Percentiles rank a stretch among this genome's conserved stretches.
These are phyloP conservation scores for Eragrostis tef DNA, from an alignment of 202 grass and related monocot species.

Conservation along the genomic window DNA sequence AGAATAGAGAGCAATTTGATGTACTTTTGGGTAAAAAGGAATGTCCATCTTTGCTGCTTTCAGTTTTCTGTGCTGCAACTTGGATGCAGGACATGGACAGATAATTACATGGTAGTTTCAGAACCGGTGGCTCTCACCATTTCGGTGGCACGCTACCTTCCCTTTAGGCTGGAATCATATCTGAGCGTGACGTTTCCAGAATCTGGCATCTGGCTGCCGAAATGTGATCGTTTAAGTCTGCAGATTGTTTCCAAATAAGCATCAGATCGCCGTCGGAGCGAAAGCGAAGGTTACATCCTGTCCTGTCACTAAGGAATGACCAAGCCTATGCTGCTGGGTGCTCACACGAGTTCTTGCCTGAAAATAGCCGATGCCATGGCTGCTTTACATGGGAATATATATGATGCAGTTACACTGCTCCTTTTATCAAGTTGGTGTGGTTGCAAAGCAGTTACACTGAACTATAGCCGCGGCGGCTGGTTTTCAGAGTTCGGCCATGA, in stretches of 20 bases:
- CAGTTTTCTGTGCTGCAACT: slow-evolving; percentile 44
- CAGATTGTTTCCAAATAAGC: slow-evolving; percentile 13
- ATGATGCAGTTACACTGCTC: not conserved
- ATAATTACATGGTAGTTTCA: not conserved
- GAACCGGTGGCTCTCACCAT: not conserved
- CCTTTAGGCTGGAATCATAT: slow-evolving; percentile 49
- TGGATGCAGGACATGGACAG: slow-evolving; percentile 20
- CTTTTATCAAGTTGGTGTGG: not conserved
- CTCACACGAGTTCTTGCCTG: slow-evolving; percentile 17
- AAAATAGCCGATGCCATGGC: not conserved
- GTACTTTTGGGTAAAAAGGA: slow-evolving; percentile 27
- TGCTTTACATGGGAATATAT: not conserved
- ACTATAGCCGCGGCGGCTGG: not conserved
- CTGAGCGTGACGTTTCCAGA: slow-evolving; percentile 16
- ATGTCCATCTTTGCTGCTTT: slow-evolving; percentile 38
- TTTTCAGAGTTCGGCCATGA: not conserved
- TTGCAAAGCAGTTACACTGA: not conserved
- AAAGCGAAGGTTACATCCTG: slow-evolving; percentile 6
- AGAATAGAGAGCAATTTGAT: slow-evolving; percentile 1
- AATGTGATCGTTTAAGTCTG: not conserved
- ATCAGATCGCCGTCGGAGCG: slow-evolving; percentile 2
- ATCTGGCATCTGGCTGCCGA: not conserved
- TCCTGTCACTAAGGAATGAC: not conserved
- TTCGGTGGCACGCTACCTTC: not conserved
- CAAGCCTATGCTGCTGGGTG: not conserved